Evolutionary conservation across 495 filamentous ascomycete genomes (phyloP), one percentile per base, ranked within the genome.

Genomic region (Aspergillus affinis): DNA sequence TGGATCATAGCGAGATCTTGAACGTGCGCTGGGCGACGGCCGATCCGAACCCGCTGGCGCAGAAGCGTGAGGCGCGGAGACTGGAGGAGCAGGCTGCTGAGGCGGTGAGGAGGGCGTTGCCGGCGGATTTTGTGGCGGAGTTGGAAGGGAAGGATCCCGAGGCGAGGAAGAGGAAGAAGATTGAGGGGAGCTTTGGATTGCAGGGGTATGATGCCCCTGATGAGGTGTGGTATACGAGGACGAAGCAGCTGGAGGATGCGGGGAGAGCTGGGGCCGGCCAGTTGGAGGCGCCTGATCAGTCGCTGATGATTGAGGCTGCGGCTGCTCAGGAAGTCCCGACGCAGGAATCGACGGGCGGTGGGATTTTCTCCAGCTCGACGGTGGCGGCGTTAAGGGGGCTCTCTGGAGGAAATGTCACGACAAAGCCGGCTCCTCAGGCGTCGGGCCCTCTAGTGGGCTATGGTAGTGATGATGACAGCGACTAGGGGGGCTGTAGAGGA

Each of bases 21-120:
- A 99, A 99, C 68, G 94, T 99, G 17, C 81, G 95, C 41, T 99
- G 95, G 95, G 94, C 95, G 21, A 98, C 94, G 0, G 88, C 88
- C 3, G 95, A 99, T 70, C 95, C 95, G 19, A 99, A 99, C 63
- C 95, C 95, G 0, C 84, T 91, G 81, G 91, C 94, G 10, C 93
- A 97, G 72, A 93, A 94, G 63, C 84, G 95, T 36, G 95, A 99
- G 69, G 93, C 90, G 19, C 81, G 90, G 36, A 81, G 88, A 18
- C 86, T 99, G 53, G 95, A 99, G 73, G 95, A 99, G 72, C 93
- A 97, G 74, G 95, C 95, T n/a, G 95, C 94, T 0, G 95, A 97
- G 68, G 95, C 95, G 10, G 91, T 99, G 45, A 80, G 95, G 21
- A 81, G 87, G 46, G 94, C 95, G 7, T 75, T 99, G n/a, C 95